phyloP scores from a whole-genome alignment of 2,329 filamentous ascomycete genomes.

The Fusarium sp. region DNA sequence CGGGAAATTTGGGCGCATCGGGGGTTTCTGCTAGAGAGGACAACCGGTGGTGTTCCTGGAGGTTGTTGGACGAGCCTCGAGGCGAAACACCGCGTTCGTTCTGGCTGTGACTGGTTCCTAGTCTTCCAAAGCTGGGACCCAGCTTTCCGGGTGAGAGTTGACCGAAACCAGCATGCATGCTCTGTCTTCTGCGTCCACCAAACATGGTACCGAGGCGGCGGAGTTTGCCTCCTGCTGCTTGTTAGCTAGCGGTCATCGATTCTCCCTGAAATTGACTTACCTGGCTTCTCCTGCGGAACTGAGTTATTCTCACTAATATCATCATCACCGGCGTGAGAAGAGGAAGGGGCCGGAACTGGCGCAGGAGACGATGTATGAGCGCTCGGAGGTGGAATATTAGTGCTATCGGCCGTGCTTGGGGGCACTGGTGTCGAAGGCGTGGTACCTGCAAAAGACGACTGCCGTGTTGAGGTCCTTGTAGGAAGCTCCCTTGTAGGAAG shows the following conservation, averaged over 20 bases:
- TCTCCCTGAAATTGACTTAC: conserved; percentile 34
- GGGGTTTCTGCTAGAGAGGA: conserved; percentile 70
- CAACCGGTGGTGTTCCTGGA: conserved; percentile 66
- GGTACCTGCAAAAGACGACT: conserved; percentile 54
- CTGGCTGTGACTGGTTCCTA: conserved; percentile 70
- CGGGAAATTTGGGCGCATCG: conserved; percentile 52
- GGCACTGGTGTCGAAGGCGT: conserved; percentile 44
- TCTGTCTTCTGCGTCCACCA: conserved; percentile 71
- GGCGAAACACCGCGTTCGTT: conserved; percentile 66
- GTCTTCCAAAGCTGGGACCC: conserved; percentile 68
- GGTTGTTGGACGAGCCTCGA: conserved; percentile 69
- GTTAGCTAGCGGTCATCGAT: conserved; percentile 38
- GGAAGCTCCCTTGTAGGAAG: conserved; percentile 54
- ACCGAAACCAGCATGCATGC: conserved; percentile 72
- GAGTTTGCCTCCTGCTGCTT: conserved; percentile 63
- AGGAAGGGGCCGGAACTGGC: conserved; percentile 28
- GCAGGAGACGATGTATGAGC: conserved; percentile 27
- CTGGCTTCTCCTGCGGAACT: conserved; percentile 54
- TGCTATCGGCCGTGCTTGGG: conserved; percentile 46
- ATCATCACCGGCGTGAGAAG: conserved; percentile 43
- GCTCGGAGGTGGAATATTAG: conserved; percentile 31
- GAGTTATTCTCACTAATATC: conserved; percentile 60
- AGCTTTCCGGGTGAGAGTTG: conserved; percentile 68
- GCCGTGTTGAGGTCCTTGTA: conserved; percentile 58
- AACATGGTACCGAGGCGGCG: conserved; percentile 78